These are phyloP conservation scores for Penicillium argentinense DNA, from an alignment of 495 filamentous ascomycete genomes.

Conservation along the genomic window DNA sequence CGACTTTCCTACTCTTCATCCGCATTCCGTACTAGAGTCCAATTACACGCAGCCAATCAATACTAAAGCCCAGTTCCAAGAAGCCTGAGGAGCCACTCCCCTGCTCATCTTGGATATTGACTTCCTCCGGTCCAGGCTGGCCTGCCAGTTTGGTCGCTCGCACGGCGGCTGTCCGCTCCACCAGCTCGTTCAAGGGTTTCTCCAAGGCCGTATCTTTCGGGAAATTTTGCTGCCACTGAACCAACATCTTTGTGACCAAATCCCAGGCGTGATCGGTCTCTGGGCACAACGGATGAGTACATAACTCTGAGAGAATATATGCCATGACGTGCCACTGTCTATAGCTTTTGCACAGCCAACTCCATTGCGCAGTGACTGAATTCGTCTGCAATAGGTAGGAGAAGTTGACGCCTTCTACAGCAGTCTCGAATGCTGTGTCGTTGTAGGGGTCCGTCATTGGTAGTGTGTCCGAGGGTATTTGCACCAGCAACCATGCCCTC, in stretches of 20 bases:
- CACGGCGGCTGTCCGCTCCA: neutral
- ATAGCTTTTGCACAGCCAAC: constrained; percentile 66
- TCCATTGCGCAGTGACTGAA: constrained; percentile 3
- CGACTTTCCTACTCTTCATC: neutral
- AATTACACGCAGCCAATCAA: neutral
- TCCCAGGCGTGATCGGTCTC: constrained; percentile 72
- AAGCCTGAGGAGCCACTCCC: neutral
- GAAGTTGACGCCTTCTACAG: constrained; percentile 6
- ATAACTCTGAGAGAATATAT: constrained; percentile 67
- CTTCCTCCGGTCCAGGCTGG: neutral
- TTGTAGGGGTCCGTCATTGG: constrained; percentile 21
- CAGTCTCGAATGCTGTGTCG: constrained; percentile 1
- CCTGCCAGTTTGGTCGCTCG: neutral
- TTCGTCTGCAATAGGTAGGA: constrained; percentile 7
- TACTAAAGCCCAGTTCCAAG: neutral
- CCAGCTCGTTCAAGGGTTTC: neutral
- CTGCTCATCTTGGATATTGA: neutral
- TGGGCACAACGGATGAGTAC: constrained; percentile 56
- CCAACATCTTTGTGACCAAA: constrained; percentile 58
- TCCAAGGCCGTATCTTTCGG: neutral
- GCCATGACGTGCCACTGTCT: constrained; percentile 75
- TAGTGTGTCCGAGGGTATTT: constrained; percentile 44
- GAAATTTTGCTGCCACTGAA: constrained; percentile 30
- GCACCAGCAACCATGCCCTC: constrained; percentile 57
- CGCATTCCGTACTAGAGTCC: neutral